Evolutionary conservation across 2,329 filamentous ascomycete species (phyloP).

Genomic region (Macrophomina pseudophaseolina): DNA sequence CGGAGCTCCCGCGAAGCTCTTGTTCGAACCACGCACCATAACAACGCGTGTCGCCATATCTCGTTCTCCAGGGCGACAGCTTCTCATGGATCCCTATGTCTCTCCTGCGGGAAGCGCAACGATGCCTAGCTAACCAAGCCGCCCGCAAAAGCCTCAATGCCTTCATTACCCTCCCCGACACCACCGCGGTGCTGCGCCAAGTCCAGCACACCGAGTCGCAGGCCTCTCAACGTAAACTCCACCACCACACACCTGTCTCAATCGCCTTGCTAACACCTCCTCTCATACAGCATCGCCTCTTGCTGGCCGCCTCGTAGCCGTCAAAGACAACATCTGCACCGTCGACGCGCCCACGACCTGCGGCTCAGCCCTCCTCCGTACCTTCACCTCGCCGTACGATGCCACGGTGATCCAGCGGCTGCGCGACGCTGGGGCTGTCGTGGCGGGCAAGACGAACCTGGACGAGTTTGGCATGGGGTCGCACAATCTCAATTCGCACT

Average conservation of each 20-base stretch:
- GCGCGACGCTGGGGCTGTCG: slow-evolving; percentile 63
- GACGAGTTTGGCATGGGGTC: slow-evolving; percentile 98
- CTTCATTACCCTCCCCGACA: slow-evolving; percentile 39
- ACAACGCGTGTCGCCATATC: background rate
- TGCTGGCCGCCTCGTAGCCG: slow-evolving; percentile 46
- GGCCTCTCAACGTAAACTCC: background rate
- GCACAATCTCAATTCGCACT: slow-evolving; percentile 71
- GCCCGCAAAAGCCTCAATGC: slow-evolving; percentile 44
- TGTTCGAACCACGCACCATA: background rate
- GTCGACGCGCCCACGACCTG: slow-evolving; percentile 70
- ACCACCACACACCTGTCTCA: background rate
- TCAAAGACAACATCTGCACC: slow-evolving; percentile 60
- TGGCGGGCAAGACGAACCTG: slow-evolving; percentile 86
- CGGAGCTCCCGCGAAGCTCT: background rate
- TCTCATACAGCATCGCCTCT: slow-evolving; percentile 28
- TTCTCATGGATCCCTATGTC: slow-evolving; percentile 39
- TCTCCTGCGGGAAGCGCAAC: slow-evolving; percentile 42
- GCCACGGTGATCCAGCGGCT: slow-evolving; percentile 79
- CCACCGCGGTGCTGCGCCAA: slow-evolving; percentile 33
- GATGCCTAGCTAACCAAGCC: slow-evolving; percentile 41
- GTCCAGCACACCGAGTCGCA: slow-evolving; percentile 32
- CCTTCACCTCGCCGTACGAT: slow-evolving; percentile 76
- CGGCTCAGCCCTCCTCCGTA: slow-evolving; percentile 72
- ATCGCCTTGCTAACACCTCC: background rate
- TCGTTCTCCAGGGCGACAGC: background rate